Conservation (phyloP, 495 filamentous ascomycete species). For the Trichoderma erinaceum region DNA sequence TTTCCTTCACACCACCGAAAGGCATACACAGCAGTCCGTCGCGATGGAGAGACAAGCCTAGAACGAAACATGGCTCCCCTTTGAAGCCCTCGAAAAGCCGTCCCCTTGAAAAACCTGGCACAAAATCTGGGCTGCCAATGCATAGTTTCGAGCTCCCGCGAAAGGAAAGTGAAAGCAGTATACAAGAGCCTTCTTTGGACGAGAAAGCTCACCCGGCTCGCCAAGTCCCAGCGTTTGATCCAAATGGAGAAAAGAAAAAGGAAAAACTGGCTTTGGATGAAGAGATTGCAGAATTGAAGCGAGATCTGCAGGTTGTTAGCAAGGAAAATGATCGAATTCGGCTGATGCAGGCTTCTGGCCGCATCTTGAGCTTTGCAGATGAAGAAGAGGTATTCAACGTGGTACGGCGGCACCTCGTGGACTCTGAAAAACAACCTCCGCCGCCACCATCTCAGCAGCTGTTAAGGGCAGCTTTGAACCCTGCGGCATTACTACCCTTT, state of each 20-base stretch:
- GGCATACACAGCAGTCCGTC: constrained; percentile 44
- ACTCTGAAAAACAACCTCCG: constrained; percentile 26
- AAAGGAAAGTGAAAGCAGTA: neutral
- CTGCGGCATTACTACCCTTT: constrained; percentile 47
- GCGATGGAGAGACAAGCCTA: constrained; percentile 25
- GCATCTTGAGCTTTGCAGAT: constrained; percentile 24
- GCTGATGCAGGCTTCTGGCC: constrained; percentile 21
- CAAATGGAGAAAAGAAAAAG: constrained; percentile 35
- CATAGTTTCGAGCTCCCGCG: neutral
- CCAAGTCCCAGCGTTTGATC: constrained; percentile 31
- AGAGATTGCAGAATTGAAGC: constrained; percentile 32
- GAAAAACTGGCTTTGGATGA: constrained; percentile 32
- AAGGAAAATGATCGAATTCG: constrained; percentile 37
- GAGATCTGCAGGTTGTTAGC: constrained; percentile 31
- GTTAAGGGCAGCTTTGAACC: constrained; percentile 38
- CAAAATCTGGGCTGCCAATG: neutral
- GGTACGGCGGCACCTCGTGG: constrained; percentile 33
- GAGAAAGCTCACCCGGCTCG: constrained; percentile 21
- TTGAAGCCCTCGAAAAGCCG: constrained; percentile 37
- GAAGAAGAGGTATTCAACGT: constrained; percentile 31
- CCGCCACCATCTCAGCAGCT: constrained; percentile 25
- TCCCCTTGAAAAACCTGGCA: constrained; percentile 2
- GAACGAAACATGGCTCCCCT: constrained; percentile 39
- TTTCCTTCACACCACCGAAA: constrained; percentile 43
- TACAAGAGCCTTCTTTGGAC: neutral